Conservation (phyloP, 2,329 filamentous ascomycete genomes). For the Ceratocystis variospora region DNA sequence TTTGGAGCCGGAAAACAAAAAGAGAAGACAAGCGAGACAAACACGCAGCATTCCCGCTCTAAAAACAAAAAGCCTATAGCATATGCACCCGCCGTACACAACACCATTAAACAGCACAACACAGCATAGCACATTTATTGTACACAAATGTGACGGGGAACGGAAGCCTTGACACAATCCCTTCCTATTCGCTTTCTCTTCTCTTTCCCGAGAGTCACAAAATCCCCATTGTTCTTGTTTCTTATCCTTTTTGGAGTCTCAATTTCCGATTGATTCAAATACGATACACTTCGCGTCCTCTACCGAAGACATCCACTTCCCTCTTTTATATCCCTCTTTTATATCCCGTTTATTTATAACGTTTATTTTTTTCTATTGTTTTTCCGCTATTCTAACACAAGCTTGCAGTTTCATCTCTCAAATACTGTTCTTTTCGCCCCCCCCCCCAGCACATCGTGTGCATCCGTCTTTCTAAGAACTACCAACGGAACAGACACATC, state of each 20-base stretch:
- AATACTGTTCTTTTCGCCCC: not conserved
- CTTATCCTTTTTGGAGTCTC: not conserved
- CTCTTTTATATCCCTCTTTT: not conserved
- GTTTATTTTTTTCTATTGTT: not conserved
- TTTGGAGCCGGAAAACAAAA: not conserved
- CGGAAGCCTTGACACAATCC: not conserved
- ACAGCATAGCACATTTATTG: not conserved
- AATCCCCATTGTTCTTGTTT: not conserved
- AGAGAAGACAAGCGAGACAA: not conserved
- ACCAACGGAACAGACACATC: not conserved
- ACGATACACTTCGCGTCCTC: not conserved
- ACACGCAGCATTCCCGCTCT: not conserved
- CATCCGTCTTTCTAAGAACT: not conserved
- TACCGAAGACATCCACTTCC: not conserved
- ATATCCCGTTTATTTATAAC: not conserved
- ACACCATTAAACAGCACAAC: not conserved
- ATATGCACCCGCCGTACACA: not conserved
- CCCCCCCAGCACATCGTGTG: not conserved
- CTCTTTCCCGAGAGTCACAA: not conserved
- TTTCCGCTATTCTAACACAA: not conserved
- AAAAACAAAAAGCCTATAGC: not conserved
- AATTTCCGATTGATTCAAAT: not conserved
- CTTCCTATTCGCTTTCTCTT: not conserved
- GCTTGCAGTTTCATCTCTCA: not conserved
- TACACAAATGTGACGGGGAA: not conserved